Conservation (phyloP, 2,329 filamentous ascomycete genomes). For the Phaeosphaeriaceae sp. region DNA sequence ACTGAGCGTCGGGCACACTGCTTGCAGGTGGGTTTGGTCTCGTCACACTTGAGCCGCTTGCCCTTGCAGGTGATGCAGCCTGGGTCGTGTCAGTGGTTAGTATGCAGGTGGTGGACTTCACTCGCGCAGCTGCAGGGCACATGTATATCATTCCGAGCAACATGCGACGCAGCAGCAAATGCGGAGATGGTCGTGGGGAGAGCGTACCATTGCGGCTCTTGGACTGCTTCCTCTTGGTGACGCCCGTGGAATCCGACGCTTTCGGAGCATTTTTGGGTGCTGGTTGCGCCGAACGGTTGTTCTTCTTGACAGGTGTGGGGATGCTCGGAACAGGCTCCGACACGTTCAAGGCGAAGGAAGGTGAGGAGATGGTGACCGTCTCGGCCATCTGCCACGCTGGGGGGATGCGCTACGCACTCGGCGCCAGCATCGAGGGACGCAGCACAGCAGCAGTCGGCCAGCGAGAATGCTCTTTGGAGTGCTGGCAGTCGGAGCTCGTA, state of each 20-base stretch:
- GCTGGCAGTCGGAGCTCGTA: neutral
- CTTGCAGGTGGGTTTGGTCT: slow-evolving; percentile 71
- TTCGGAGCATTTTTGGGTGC: slow-evolving; percentile 31
- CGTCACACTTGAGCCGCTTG: slow-evolving; percentile 76
- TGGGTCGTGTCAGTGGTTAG: slow-evolving; percentile 37
- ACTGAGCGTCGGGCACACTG: slow-evolving; percentile 72
- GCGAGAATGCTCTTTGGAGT: neutral
- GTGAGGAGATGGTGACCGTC: slow-evolving; percentile 66
- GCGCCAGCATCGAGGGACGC: slow-evolving; percentile 22
- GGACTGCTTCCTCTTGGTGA: slow-evolving; percentile 72
- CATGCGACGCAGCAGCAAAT: neutral
- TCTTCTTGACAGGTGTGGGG: slow-evolving; percentile 24
- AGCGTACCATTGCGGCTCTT: slow-evolving; percentile 76
- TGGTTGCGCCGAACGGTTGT: slow-evolving; percentile 29
- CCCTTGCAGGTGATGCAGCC: slow-evolving; percentile 77
- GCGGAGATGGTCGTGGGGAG: neutral
- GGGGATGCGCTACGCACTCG: slow-evolving; percentile 12
- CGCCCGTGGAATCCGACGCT: slow-evolving; percentile 43
- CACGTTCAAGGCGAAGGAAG: slow-evolving; percentile 33
- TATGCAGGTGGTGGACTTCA: slow-evolving; percentile 1
- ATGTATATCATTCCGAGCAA: neutral
- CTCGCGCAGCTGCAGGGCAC: neutral
- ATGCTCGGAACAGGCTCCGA: slow-evolving; percentile 14
- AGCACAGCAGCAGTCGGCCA: slow-evolving; percentile 3
- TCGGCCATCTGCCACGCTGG: slow-evolving; percentile 54